Evolutionary conservation across 768 basidiomycete species (phyloP).

Genomic region (Sporobolomyces roseus): DNA sequence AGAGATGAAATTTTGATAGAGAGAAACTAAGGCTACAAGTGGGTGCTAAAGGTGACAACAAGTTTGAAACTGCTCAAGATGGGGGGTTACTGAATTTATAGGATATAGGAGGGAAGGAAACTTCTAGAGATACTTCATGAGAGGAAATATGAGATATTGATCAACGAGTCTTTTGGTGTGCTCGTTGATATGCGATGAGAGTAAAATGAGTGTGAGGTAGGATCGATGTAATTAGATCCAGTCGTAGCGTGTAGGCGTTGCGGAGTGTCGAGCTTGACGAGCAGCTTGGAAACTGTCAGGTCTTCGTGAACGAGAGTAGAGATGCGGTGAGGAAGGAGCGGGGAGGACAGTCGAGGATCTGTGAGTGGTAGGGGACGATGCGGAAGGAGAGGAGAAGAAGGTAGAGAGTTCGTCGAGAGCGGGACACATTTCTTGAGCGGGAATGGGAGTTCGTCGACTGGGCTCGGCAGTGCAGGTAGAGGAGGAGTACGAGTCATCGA

Average conservation of each 20-base stretch:
- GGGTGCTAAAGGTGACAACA: background rate
- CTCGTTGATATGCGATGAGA: too few relatives aligned
- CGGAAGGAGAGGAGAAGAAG: slow-evolving; percentile 29
- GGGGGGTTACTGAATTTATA: background rate
- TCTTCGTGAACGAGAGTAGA: slow-evolving; percentile 3
- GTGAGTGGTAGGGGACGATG: background rate
- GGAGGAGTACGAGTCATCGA: background rate
- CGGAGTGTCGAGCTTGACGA: background rate
- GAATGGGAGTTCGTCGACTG: slow-evolving; percentile 2
- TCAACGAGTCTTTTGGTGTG: too few relatives aligned
- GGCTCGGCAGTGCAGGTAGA: slow-evolving; percentile 11
- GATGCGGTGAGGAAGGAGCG: background rate
- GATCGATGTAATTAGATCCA: slow-evolving; percentile 22
- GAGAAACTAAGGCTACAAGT: background rate
- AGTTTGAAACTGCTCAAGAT: background rate
- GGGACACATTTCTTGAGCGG: slow-evolving; percentile 6
- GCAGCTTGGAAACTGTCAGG: slow-evolving; percentile 19
- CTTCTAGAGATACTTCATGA: too few relatives aligned
- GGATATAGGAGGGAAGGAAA: too few relatives aligned
- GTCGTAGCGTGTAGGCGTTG: slow-evolving; percentile 8
- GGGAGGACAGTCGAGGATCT: background rate
- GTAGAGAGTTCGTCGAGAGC: slow-evolving; percentile 37
- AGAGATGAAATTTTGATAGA: slow-evolving; percentile 2
- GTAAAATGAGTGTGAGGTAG: too few relatives aligned
- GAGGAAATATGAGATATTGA: too few relatives aligned